Percentiles rank a stretch among this genome's conserved stretches.
Evolutionary conservation across 352 stramenopile species (phyloP).

Genomic region (Stramenopiles sp.): DNA sequence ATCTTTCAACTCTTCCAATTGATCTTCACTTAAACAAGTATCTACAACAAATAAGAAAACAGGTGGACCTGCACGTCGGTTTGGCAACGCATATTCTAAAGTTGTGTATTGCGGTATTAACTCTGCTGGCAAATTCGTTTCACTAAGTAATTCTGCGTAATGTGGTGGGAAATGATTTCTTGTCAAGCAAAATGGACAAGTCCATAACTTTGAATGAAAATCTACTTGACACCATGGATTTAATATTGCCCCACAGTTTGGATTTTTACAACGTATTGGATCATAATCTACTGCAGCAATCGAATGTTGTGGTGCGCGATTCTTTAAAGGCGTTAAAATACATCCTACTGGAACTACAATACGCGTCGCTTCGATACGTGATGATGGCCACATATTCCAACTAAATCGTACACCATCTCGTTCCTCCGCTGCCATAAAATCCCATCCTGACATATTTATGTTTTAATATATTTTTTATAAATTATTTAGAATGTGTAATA

Average conservation of each 20-base stretch:
- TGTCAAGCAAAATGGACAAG: conserved; percentile 94
- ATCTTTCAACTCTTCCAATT: conserved; percentile 93
- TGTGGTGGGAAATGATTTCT: conserved; percentile 95
- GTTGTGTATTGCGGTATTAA: conserved; percentile 98
- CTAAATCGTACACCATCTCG: conserved; percentile 82
- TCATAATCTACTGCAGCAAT: conserved; percentile 91
- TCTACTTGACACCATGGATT: conserved; percentile 94
- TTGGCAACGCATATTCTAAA: conserved; percentile 94
- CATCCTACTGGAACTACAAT: conserved; percentile 85
- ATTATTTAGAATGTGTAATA: no score
- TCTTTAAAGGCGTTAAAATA: conserved; percentile 91
- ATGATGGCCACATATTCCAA: conserved; percentile 95
- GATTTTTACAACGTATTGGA: conserved; percentile 86
- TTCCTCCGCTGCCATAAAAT: conserved; percentile 27
- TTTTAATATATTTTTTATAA: no score
- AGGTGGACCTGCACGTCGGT: conserved; percentile 21
- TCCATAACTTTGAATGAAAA: conserved; percentile 96
- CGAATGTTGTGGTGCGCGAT: no score
- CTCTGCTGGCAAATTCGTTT: conserved; percentile 93
- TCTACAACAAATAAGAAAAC: conserved; percentile 68
- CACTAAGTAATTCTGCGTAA: conserved; percentile 85
- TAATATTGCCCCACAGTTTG: conserved; percentile 75
- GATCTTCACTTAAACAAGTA: conserved; percentile 83
- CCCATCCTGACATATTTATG: no score
- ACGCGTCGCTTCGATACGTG: conserved; percentile 86